Evolutionary conservation across 768 basidiomycete species (phyloP), one percentile per base, ranked within the genome.

Genomic region (Mycena venus): DNA sequence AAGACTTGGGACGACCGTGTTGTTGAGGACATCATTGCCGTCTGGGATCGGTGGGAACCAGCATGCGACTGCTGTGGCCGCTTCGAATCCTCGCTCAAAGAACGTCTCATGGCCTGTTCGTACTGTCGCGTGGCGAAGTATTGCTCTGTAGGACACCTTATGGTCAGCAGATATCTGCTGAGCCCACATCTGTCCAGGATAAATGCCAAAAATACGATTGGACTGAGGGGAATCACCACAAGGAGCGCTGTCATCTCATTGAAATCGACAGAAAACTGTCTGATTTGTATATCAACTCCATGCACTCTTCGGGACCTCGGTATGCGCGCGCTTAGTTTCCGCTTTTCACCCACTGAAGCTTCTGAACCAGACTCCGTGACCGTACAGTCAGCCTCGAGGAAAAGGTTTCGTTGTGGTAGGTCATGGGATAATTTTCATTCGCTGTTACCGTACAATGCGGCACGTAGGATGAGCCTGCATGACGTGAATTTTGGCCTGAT

Each of bases 221-320:
- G 64, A 53, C 4, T 44, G 38, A 19, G 6, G 62, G 32, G 21
- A 34, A 14, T 29, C 36, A 23, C 59, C 65, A 67, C 34, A 67
- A 56, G 53, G 27, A 67, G 25, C 51, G 36, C 7, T 67, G 65
- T 14, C 51, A 67, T 27, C 51, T 67, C 27, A 29, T 56, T 14
- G 65, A 67, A 29, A 23, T 58, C 36, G 53, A 67, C 14, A 67
- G 53, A 58, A 67, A 42, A 17, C 65, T 67, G 19, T 67, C 65
- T 0, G 55, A 55, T 4, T 36, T 38, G 27, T 44, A 40, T 31
- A 10, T 31, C 15, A 40, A 42, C 27, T 56, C 36, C 31, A n/a
- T 10, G 14, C 17, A 42, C 19, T 38, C 47, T 25, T 23, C 47
- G 11, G 63, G 47, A 65, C n/a, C 31, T 23, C 12, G 47, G 63